Evolutionary conservation across 352 stramenopile genomes (phyloP).

Genomic region (Thraustochytrium aureum): DNA sequence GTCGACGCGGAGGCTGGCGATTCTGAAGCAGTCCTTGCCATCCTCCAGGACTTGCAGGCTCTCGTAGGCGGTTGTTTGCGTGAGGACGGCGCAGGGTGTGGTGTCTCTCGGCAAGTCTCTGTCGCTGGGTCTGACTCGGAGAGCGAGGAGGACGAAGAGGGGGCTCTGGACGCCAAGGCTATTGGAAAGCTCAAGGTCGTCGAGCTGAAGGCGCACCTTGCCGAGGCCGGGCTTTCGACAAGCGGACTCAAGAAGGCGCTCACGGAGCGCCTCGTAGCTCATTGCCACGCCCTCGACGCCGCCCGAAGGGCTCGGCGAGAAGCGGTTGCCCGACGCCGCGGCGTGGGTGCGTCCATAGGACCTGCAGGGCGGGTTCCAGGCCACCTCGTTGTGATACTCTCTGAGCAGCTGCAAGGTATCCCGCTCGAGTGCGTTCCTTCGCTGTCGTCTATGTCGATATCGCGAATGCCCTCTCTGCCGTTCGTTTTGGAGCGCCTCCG

Average conservation of each 20-base stretch:
- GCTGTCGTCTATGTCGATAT: not conserved
- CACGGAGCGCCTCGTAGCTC: not conserved
- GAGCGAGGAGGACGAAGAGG: not conserved
- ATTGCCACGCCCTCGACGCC: not conserved
- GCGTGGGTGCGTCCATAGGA: not conserved
- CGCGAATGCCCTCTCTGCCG: not conserved
- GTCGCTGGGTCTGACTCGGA: not conserved
- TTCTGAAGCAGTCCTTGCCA: not conserved
- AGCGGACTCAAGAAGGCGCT: slow-evolving; percentile 45
- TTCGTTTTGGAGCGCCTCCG: not conserved
- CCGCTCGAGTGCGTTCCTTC: not conserved
- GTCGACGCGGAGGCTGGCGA: not conserved
- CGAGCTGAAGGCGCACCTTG: slow-evolving; percentile 6
- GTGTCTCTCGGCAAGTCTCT: not conserved
- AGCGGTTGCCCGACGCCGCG: not conserved
- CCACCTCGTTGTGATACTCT: not conserved
- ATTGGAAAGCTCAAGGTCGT: slow-evolving; percentile 30
- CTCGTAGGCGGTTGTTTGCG: not conserved
- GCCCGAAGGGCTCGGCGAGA: not conserved
- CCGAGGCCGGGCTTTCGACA: not conserved
- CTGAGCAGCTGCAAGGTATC: not conserved
- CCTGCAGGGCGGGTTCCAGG: too few species aligned
- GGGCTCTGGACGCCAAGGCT: not conserved
- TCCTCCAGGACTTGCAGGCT: not conserved
- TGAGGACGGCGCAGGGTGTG: not conserved